Evolutionary conservation across 768 basidiomycete species (phyloP).

Genomic region (Naganishia randhawae): DNA sequence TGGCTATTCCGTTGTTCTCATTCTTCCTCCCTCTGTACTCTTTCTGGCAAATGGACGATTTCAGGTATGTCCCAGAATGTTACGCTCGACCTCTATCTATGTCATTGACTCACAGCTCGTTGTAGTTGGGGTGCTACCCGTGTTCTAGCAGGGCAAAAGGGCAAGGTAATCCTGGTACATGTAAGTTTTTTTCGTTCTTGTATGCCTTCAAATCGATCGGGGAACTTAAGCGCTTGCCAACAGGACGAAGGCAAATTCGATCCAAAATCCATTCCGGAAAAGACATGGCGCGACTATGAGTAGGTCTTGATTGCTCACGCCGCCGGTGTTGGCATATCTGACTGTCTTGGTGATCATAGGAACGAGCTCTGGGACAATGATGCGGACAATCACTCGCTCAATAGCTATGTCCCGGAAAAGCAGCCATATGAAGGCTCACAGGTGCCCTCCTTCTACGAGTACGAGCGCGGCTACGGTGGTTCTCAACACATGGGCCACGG

Average conservation of each 20-base stretch:
- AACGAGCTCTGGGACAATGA: constrained; percentile 98
- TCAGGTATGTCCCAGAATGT: constrained; percentile 57
- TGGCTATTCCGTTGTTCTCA: constrained; percentile 88
- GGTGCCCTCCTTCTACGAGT: constrained; percentile 71
- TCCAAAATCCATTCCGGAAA: constrained; percentile 83
- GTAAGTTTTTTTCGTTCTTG: constrained; percentile 55
- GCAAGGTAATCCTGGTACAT: constrained; percentile 92
- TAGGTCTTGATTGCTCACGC: constrained; percentile 47
- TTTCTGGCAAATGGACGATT: constrained; percentile 98
- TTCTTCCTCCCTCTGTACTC: constrained; percentile 90
- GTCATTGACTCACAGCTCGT: constrained; percentile 5
- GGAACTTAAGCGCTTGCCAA: not conserved
- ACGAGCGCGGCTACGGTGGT: constrained; percentile 70
- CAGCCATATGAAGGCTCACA: constrained; percentile 56
- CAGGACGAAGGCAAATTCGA: constrained; percentile 98
- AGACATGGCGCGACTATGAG: constrained; percentile 95
- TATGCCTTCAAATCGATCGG: constrained; percentile 6
- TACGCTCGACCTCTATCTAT: constrained; percentile 36
- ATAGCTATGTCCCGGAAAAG: constrained; percentile 79
- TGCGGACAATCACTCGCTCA: constrained; percentile 81
- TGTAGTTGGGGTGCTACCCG: constrained; percentile 72
- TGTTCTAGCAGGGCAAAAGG: constrained; percentile 86
- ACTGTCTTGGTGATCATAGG: constrained; percentile 53
- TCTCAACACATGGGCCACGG: constrained; percentile 16
- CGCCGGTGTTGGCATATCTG: not conserved